Conservation (phyloP, 768 basidiomycete genomes). For the Pholiota microspora region DNA sequence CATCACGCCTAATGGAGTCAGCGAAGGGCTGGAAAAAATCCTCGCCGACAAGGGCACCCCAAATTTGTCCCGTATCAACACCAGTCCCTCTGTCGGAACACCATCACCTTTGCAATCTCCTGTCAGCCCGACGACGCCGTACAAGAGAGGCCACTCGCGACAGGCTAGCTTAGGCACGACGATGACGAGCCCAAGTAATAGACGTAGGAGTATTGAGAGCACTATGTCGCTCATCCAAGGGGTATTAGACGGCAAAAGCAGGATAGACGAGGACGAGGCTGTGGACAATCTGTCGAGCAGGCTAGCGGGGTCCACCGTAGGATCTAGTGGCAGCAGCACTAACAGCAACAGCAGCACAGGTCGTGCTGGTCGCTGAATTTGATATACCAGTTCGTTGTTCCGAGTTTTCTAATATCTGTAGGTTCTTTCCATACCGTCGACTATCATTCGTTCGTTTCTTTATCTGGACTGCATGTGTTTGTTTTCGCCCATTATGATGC, state of each 20-base stretch:
- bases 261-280: constrained; percentile 37
- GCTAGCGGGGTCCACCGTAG: constrained; percentile 34
- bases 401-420: background rate
- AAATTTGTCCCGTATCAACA: constrained; percentile 29
- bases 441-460: background rate
- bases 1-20: constrained; percentile 48
- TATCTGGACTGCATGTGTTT: constrained; percentile 1
- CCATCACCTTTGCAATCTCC: constrained; percentile 32
- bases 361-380: constrained; percentile 1
- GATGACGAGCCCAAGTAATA: constrained; percentile 90
- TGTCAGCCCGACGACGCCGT: constrained; percentile 43
- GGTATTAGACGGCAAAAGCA: constrained; percentile 73
- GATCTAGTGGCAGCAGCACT: constrained; percentile 8
- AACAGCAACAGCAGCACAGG: constrained; percentile 1
- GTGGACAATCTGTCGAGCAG: constrained; percentile 31
- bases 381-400: background rate
- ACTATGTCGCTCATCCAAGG: constrained; percentile 95
- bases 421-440: constrained; percentile 1
- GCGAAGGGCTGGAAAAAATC: constrained; percentile 40
- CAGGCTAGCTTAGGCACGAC: constrained; percentile 91
- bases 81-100: constrained; percentile 20
- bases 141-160: constrained; percentile 71
- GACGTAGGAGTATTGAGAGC: constrained; percentile 89
- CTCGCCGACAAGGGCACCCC: constrained; percentile 26
- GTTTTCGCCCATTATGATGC: background rate